Evolutionary conservation across 768 basidiomycete species (phyloP), one percentile per base, ranked within the genome.

Genomic region (Amanita phalloides): DNA sequence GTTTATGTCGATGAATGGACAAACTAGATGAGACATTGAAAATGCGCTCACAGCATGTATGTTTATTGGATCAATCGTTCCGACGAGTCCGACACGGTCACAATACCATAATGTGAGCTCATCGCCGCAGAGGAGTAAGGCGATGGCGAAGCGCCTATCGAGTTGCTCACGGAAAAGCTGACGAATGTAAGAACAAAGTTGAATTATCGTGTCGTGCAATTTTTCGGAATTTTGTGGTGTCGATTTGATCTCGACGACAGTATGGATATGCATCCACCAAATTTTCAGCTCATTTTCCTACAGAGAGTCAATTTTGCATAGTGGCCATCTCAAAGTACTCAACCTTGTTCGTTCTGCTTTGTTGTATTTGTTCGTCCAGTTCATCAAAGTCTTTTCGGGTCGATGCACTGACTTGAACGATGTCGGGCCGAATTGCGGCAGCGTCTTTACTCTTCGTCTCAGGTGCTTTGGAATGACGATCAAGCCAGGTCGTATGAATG

Each of bases 141-240:
- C 54, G 3, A 57, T 13, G 20, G 43, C 47, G 21, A 56, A 55
- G 1, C 48, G 54, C 8, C 54, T 51, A 45, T 57, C 56, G 13
- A 51, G 42, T 10, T 55, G 56, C 43, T 57, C 54, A 8, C 43
- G 37, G 23, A 57, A 45, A 25, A 56, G 17, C n/a, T 51, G 55
- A 17, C 45, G 55, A 55, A 56, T 53, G 28, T 57, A 56, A 17
- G 13, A 28, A n/a, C 44, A 45, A 8, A 45, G 44, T 26, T 45
- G 44, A 8, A 45, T 17, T n/a, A 45, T 45, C 6, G 28, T 28
- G 7, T 14, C 23, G 17, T 48, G 46, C 33, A 48, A 33, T 11
- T 48, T 14, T 11, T 21, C 17, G 10, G 33, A 9, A 14, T 36
- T 7, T 23, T 37, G 11, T 25, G 46, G 33, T 5, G 10, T 35